phyloP scores from a whole-genome alignment of 2,329 filamentous ascomycete species.

The Acrocalymma vagum region DNA sequence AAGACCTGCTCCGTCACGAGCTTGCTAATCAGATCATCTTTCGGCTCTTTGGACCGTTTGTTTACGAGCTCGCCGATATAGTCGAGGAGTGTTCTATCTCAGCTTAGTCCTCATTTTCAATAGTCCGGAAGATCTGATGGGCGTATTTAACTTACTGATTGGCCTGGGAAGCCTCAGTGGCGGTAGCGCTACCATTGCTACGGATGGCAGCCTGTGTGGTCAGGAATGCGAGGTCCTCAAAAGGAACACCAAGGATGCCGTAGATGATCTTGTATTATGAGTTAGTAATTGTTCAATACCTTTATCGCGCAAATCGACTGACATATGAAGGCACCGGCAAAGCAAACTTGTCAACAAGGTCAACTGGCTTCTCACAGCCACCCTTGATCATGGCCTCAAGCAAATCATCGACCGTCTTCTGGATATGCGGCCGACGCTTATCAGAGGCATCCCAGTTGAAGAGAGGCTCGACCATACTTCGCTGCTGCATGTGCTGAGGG shows the following conservation, averaged over 20 bases:
- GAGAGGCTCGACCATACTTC: slow-evolving; percentile 57
- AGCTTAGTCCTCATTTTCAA: background rate
- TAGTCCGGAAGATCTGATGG: background rate
- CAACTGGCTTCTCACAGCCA: slow-evolving; percentile 50
- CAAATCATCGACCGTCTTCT: slow-evolving; percentile 55
- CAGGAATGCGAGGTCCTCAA: slow-evolving; percentile 56
- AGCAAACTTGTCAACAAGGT: slow-evolving; percentile 58
- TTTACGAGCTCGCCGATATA: slow-evolving; percentile 58
- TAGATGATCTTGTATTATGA: slow-evolving; percentile 60
- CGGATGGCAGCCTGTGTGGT: slow-evolving; percentile 58
- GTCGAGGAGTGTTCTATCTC: slow-evolving; percentile 51
- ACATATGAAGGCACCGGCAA: slow-evolving; percentile 59
- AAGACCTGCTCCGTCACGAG: slow-evolving; percentile 38
- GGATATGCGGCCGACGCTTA: slow-evolving; percentile 55
- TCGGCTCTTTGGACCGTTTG: slow-evolving; percentile 48
- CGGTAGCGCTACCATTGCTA: slow-evolving; percentile 58
- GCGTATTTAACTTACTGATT: slow-evolving; percentile 53
- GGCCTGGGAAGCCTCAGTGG: slow-evolving; percentile 55
- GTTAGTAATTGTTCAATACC: background rate
- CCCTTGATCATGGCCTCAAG: slow-evolving; percentile 52
- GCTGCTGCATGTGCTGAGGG: slow-evolving; percentile 58
- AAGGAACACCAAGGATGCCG: slow-evolving; percentile 59
- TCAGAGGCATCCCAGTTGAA: slow-evolving; percentile 53
- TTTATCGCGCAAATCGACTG: slow-evolving; percentile 9
- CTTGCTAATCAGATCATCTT: slow-evolving; percentile 58